Base-by-base conservation (phyloP, 768 basidiomycete genomes). In the Lactarius quietus region DNA sequence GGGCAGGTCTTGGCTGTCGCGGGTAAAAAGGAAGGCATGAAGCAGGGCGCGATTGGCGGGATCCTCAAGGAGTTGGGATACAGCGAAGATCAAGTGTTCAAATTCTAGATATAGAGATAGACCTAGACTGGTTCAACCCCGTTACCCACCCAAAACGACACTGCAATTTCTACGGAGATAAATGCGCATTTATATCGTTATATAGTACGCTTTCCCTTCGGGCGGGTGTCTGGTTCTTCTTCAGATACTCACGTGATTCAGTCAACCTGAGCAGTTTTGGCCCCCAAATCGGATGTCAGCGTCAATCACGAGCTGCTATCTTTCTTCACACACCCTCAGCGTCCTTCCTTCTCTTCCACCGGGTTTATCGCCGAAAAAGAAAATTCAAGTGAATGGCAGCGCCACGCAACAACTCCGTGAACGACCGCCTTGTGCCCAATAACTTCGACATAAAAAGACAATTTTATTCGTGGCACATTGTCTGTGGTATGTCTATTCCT, bases 1-100 rank as follows among this genome's bases (percentile, higher is more conserved):
- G 84, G 83, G 6, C 95, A 97, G 75, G 90, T 98, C n/a, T 82
- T 82, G 23, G 84, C 93, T 2, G 70, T 98, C 64, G 86, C 92
- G 59, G 97, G 97, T 20, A 86, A 89, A 75, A 98, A 98, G 79
- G 88, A 85, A 5, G 92, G 93, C 17, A 85, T 83, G 80, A 86
- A 91, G 77, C 95, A 97, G 76, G 95, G 95, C 29, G 84, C 85
- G 66, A 72, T 97, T n/a, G 83, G 82, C 18, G 95, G 95, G 52
- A 77, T 89, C 20, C 81, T 98, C 55, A 92, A 92, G 77, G 89
- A 95, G 69, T 87, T 81, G 7, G 94, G 93, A 41, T 99, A 96
- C 74, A 87, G 81, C 10, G 82, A 85, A 67, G 89, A 92, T n/a
- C 94, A 98, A 82, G 95, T 95, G 48, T 66, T 71, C 69, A 66